Base-by-base conservation (phyloP, 140 eudicot genomes). In the Erigeron philadelphicus region DNA sequence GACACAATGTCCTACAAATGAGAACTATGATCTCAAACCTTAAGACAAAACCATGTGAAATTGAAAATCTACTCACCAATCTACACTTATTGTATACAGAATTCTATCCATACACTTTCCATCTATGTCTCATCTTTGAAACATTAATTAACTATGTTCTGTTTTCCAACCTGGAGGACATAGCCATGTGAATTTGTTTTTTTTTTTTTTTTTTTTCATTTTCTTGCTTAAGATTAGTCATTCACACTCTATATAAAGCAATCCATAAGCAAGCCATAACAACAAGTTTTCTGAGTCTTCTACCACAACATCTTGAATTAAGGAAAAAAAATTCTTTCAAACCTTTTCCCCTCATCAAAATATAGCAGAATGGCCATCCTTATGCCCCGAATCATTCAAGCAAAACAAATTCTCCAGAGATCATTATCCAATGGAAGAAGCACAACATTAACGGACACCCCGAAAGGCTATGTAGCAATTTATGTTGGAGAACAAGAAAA, bases 401-500 rank as follows among this genome's bases (percentile, higher is more conserved):
- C 63, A 18, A 21, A 57, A 13, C 19, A 57, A 57, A 57, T 57
- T 21, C 15, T 21, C 13, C 10, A 13, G 21, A 10, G 63, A 57
- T 57, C 62, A 56, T 56, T 56, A 11, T 56, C 62, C 9, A 56
- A 56, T 9, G 62, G 38, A 55, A 55, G 61, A 9, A 55, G 11
- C 41, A 57, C 63, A 5, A 21, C 63, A 21, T 57, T 13, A 8
- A 57, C 11, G 15, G n/a, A 21, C 63, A 57, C 21, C 41, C 63
- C 41, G 5, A 57, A 57, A 57, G 63, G 63, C 3, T 57, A 57
- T 57, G 10, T 57, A 17, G 63, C 41, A 1, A 35, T 57, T 9
- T 57, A 57, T 19, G 41, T 21, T 21, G 63, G 63, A 11, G 41
- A 57, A 21, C 4, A 57, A 21, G 63, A 21, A 4, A 57, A 57